Evolutionary conservation across 371 early-diverging fungal species (phyloP).

Genomic region (Haplosporangium sp.): DNA sequence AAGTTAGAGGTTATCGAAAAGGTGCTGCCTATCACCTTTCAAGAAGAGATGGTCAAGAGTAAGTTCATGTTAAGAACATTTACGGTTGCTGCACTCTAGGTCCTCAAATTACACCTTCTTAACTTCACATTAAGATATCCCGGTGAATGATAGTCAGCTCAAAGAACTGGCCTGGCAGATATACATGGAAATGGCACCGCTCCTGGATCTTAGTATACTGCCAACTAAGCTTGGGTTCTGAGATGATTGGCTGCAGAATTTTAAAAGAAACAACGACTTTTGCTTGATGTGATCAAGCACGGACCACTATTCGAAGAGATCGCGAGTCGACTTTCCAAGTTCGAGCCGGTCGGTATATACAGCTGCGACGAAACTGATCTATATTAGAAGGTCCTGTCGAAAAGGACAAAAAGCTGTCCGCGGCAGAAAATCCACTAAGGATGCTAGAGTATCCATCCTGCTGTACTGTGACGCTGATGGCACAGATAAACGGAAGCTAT

Average conservation of each 20-base stretch:
- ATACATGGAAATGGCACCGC: neutral
- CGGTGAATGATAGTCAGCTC: neutral
- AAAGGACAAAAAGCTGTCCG: neutral
- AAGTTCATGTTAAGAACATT: neutral
- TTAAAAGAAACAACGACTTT: neutral
- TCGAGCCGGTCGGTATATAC: conserved; percentile 1
- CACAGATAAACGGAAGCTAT: conserved; percentile 1
- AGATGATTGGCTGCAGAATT: neutral
- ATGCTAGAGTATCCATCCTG: conserved; percentile 7
- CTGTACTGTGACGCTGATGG: conserved; percentile 4
- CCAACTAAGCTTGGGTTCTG: neutral
- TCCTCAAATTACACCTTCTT: no score
- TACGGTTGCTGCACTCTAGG: neutral
- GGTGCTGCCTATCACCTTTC: neutral
- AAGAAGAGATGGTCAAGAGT: neutral
- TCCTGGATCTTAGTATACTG: neutral
- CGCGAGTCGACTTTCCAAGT: neutral
- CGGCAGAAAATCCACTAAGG: neutral
- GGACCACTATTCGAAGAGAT: neutral
- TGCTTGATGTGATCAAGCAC: neutral
- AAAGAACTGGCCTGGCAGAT: neutral
- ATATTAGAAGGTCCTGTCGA: conserved; percentile 2
- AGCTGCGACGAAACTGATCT: conserved; percentile 11
- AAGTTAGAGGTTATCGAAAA: conserved; percentile 6
- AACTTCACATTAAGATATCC: no score